Evolutionary conservation across 1,139 yeast species (phyloP).

Genomic region (Blastobotrys raffinosifermentans): DNA sequence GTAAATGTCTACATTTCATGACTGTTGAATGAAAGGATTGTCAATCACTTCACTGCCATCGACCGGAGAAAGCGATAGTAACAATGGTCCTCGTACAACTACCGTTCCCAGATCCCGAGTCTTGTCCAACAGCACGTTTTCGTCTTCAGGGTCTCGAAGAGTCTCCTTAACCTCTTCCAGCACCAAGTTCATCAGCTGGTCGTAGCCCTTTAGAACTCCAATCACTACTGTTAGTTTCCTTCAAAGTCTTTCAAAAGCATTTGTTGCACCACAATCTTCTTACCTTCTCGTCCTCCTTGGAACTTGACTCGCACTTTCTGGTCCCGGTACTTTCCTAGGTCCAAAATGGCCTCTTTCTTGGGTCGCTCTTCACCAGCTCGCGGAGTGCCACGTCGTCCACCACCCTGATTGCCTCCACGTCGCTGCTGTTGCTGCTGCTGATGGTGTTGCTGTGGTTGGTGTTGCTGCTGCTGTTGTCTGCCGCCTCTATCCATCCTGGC

Average conservation of each 20-base stretch:
- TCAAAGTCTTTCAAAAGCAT: background rate
- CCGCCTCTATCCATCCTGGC: no score
- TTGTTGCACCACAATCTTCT: constrained; percentile 12
- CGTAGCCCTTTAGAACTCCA: constrained; percentile 82
- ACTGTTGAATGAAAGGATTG: constrained; percentile 49
- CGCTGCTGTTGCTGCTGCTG: constrained; percentile 3
- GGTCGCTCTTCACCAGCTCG: constrained; percentile 57
- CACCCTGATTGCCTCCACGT: constrained; percentile 5
- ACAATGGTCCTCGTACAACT: constrained; percentile 80
- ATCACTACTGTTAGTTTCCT: constrained; percentile 37
- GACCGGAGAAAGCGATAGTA: constrained; percentile 75
- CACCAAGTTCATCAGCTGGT: constrained; percentile 88
- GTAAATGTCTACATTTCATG: constrained; percentile 4
- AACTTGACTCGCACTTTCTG: constrained; percentile 70
- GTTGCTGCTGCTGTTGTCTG: no score
- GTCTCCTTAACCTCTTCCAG: constrained; percentile 74
- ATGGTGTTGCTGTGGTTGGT: background rate
- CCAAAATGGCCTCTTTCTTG: constrained; percentile 83
- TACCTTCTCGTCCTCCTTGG: constrained; percentile 68
- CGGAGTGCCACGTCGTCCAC: constrained; percentile 19
- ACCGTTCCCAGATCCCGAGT: constrained; percentile 68
- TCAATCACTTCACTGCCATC: constrained; percentile 78
- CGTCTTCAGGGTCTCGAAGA: constrained; percentile 53
- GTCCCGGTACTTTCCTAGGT: constrained; percentile 72
- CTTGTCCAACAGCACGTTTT: constrained; percentile 40